A percentile compares a stretch with the other conserved stretches of the same genome.
phyloP scores from a whole-genome alignment of 495 filamentous ascomycete species.

The Elasticomyces elasticus region DNA sequence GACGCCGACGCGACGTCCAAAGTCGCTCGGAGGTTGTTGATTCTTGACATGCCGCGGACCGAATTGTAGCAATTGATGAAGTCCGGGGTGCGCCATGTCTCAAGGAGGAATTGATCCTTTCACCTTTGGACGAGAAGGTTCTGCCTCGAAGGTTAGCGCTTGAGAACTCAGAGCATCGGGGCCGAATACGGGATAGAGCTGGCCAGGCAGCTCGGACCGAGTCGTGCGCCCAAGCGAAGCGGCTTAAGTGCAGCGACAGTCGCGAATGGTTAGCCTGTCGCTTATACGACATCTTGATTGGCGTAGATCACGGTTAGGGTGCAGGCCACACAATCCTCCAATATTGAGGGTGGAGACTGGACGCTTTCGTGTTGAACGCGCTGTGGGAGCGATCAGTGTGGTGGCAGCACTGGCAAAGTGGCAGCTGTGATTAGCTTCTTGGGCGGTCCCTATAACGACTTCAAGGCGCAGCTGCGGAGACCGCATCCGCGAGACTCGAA shows the following conservation, averaged over 20 bases:
- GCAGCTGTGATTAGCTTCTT: no score
- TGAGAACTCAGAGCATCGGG: neutral
- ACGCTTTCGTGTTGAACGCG: no score
- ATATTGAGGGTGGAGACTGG: conserved; percentile 1
- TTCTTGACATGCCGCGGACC: neutral
- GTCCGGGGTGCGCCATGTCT: neutral
- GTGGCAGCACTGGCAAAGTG: no score
- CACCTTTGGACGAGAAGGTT: neutral
- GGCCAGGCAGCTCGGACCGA: conserved; percentile 3
- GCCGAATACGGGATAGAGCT: neutral
- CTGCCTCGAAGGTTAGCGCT: no score
- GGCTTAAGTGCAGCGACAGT: neutral
- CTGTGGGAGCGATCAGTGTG: no score
- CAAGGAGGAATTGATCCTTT: neutral
- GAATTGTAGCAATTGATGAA: neutral
- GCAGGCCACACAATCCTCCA: neutral
- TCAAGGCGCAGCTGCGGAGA: no score
- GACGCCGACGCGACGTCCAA: neutral
- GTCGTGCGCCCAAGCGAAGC: conserved; percentile 1
- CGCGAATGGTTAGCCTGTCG: neutral
- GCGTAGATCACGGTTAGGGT: neutral
- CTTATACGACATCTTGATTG: neutral
- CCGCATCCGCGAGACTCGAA: no score
- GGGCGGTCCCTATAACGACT: no score
- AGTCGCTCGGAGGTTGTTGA: neutral